These are phyloP conservation scores for Malus hybrid DNA, from an alignment of 331 rosid species.

Conservation along the genomic window DNA sequence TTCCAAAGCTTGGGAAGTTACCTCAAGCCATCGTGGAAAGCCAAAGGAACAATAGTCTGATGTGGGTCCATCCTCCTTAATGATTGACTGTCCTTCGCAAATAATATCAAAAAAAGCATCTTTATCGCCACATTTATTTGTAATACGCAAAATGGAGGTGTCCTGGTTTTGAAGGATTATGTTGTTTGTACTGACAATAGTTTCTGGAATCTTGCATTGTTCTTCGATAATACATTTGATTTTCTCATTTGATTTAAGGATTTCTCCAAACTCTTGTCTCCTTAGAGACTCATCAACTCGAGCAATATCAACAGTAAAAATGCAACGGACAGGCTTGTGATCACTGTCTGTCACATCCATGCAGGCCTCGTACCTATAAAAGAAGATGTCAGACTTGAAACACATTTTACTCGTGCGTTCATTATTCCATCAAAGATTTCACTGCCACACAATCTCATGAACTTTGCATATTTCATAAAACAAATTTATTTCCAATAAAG, in stretches of 20 bases:
- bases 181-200: conserved; percentile 86
- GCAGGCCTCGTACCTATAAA: conserved; percentile 82
- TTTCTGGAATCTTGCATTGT: conserved; percentile 75
- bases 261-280: conserved; percentile 87
- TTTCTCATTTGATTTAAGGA: conserved; percentile 61
- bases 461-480: not conserved
- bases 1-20: conserved; percentile 31
- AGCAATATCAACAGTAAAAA: conserved; percentile 74
- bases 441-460: not conserved
- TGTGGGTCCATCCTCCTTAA: conserved; percentile 42
- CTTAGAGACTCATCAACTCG: conserved; percentile 87
- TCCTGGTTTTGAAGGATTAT: conserved; percentile 91
- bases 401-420: not conserved
- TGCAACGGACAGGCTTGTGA: conserved; percentile 96
- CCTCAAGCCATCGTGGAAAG: conserved; percentile 97
- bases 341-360: conserved; percentile 99
- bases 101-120: conserved; percentile 64
- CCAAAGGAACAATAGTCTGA: conserved; percentile 67
- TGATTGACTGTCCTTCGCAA: conserved; percentile 71
- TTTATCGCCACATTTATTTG: conserved; percentile 57
- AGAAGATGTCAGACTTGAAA: conserved; percentile 10
- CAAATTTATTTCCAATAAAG: not conserved
- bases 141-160: conserved; percentile 75
- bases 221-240: conserved; percentile 46
- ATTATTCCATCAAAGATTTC: not conserved